phyloP scores from a whole-genome alignment of 768 basidiomycete species.

The Goffeauzyma gilvescens region DNA sequence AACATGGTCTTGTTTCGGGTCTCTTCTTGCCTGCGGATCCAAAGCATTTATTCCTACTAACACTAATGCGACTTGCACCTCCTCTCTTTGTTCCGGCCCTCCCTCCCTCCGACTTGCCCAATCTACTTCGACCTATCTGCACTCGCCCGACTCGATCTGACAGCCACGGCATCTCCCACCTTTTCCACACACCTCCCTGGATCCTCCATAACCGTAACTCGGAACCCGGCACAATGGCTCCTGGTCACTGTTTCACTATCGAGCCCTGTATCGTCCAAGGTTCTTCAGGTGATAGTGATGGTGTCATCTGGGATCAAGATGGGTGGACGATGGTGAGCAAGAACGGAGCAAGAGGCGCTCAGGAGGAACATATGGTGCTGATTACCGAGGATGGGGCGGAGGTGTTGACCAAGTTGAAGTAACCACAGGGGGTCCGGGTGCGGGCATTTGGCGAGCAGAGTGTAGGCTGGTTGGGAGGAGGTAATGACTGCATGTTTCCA shows the following conservation, averaged over 20 bases:
- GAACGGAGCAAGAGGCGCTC: slow-evolving; percentile 66
- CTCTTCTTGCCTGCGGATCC: too few species aligned
- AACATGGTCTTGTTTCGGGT: too few species aligned
- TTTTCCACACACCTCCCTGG: slow-evolving; percentile 67
- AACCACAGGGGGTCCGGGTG: not conserved
- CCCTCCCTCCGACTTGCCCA: too few species aligned
- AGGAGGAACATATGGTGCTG: slow-evolving; percentile 73
- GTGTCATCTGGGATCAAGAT: too few species aligned
- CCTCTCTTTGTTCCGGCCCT: too few species aligned
- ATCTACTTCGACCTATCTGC: too few species aligned
- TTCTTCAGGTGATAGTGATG: slow-evolving; percentile 48
- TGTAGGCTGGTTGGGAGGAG: too few species aligned
- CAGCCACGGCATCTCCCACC: slow-evolving; percentile 58
- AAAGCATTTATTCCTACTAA: too few species aligned
- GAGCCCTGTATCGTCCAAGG: slow-evolving; percentile 74
- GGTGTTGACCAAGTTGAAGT: slow-evolving; percentile 41
- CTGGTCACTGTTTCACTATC: slow-evolving; percentile 81
- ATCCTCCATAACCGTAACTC: slow-evolving; percentile 55
- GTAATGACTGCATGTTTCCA: not conserved
- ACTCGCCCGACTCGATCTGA: too few species aligned
- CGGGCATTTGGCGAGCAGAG: too few species aligned
- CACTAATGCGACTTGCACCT: too few species aligned
- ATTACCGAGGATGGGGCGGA: slow-evolving; percentile 64
- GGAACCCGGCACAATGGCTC: slow-evolving; percentile 63
- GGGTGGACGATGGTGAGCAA: slow-evolving; percentile 86